phyloP scores from a whole-genome alignment of 495 filamentous ascomycete species.

The Aspergillus ostianus region DNA sequence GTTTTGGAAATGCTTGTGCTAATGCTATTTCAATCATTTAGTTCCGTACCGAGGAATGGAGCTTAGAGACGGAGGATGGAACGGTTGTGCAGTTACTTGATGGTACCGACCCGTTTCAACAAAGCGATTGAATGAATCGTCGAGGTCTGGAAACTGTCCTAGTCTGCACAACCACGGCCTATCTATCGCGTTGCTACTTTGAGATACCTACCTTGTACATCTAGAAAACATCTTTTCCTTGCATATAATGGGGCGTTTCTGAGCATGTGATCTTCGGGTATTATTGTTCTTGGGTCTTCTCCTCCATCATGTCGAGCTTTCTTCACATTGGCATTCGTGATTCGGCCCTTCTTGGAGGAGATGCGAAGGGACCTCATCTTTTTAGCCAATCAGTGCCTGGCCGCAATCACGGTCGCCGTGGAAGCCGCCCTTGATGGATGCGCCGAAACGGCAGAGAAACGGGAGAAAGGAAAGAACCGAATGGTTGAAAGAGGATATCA shows the following conservation, averaged over 20 bases:
- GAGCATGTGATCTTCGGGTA: slow-evolving; percentile 9
- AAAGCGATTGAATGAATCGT: slow-evolving; percentile 20
- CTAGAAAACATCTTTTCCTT: slow-evolving; percentile 16
- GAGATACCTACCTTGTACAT: slow-evolving; percentile 20
- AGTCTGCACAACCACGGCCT: neutral
- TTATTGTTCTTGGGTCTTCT: neutral
- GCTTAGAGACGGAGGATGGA: slow-evolving; percentile 65
- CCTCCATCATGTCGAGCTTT: neutral
- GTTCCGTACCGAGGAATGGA: slow-evolving; percentile 80
- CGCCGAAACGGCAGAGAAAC: neutral
- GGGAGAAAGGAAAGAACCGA: neutral
- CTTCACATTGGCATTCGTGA: neutral
- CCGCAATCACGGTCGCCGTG: no score
- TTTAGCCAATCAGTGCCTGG: neutral
- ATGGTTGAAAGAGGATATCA: slow-evolving; percentile 40
- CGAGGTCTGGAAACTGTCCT: neutral
- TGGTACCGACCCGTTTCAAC: slow-evolving; percentile 58
- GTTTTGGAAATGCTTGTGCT: neutral
- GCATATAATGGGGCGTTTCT: slow-evolving; percentile 32
- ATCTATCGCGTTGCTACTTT: neutral
- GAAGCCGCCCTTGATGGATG: no score
- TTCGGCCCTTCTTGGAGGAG: neutral
- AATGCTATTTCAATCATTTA: slow-evolving; percentile 16
- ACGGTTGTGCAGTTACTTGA: slow-evolving; percentile 65
- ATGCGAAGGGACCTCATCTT: neutral